Conservation (phyloP, 2,329 filamentous ascomycete species). For the Ophiocordyceps camponoti-rufipedis region DNA sequence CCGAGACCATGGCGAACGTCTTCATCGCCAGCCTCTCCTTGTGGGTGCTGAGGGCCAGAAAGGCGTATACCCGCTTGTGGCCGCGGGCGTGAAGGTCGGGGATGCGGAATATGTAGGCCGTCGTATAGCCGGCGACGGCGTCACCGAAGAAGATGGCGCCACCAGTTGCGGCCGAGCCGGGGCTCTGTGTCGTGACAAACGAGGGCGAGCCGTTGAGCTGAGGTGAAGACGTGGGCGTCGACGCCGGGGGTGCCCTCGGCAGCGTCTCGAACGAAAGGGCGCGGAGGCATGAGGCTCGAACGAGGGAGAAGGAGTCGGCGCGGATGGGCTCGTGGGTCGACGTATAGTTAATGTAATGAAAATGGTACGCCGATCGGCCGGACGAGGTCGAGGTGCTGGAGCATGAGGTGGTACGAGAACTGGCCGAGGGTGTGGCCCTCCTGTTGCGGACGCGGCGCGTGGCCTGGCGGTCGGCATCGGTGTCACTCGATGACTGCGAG, state of each 20-base stretch:
- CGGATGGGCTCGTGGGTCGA: constrained; percentile 47
- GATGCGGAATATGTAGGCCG: constrained; percentile 52
- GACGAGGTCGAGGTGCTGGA: constrained; percentile 34
- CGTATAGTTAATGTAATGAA: constrained; percentile 49
- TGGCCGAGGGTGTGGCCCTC: constrained; percentile 24
- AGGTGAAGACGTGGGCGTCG: constrained; percentile 18
- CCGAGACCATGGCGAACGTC: constrained; percentile 42
- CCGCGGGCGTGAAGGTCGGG: constrained; percentile 49
- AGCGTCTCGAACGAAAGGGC: constrained; percentile 50
- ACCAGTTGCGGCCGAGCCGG: constrained; percentile 36
- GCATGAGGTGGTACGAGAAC: constrained; percentile 26
- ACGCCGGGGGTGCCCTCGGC: constrained; percentile 32
- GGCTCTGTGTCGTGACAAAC: constrained; percentile 35
- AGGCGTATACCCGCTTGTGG: constrained; percentile 50
- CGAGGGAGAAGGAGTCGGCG: constrained; percentile 44
- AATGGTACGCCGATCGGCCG: constrained; percentile 29
- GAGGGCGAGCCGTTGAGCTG: constrained; percentile 21
- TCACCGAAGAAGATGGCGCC: constrained; percentile 55
- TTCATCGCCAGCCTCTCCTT: constrained; percentile 48
- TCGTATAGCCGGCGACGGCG: constrained; percentile 45
- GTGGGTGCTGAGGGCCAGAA: constrained; percentile 46
- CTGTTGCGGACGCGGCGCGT: constrained; percentile 19
- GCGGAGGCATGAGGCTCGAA: constrained; percentile 47
- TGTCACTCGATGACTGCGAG: constrained; percentile 33
- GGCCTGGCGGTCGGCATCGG: constrained; percentile 30